Base-by-base conservation (phyloP, 2,329 filamentous ascomycete genomes). In the Paracamarosporium sp. region DNA sequence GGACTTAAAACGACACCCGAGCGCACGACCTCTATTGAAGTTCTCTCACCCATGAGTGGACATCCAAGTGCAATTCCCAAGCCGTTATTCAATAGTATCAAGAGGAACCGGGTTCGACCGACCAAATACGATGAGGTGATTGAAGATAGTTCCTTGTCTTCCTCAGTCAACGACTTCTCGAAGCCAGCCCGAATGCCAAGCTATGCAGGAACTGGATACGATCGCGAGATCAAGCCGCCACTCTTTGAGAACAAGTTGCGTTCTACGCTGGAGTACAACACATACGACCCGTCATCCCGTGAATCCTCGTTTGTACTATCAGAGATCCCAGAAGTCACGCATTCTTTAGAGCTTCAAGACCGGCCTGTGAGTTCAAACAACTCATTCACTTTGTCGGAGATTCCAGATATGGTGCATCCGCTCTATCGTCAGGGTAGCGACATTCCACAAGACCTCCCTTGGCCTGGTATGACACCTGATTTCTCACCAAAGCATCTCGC, bases 121-220 rank as follows among this genome's bases (percentile, higher is more conserved):
- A 13, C 4, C n/a, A 11, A 24, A 31, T 6, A 47, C 20, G n/a
- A 28, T 4, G 15, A 40, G 5, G 2, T 22, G 5, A 17, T 46
- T n/a, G 9, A 28, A 13, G 40, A n/a, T 12, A 35, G 27, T 15
- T 43, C 35, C 35, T 13, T 50, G 44, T 20, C 20, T 60, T 15
- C 25, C 30, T 2, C 13, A 36, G 13, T 30, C 5, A 28, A 50
- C 59, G 12, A 57, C 40, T 9, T 46, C 5, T 12, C 52, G 7
- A 25, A 36, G 27, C 47, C 59, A n/a, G 11, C 41, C 27, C 61
- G 65, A 27, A 24, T 54, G 15, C 68, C 68, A 9, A 72, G 69
- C 53, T 70, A 72, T 24, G 65, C 68, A 46, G 68, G 66, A 8
- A 71, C 53, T 12, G 68, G 54, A 3, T 71, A 66, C 31, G 55